Evolutionary conservation across 2,329 filamentous ascomycete species (phyloP), one percentile per base, ranked within the genome.

Genomic region (Aspergillus fructus): DNA sequence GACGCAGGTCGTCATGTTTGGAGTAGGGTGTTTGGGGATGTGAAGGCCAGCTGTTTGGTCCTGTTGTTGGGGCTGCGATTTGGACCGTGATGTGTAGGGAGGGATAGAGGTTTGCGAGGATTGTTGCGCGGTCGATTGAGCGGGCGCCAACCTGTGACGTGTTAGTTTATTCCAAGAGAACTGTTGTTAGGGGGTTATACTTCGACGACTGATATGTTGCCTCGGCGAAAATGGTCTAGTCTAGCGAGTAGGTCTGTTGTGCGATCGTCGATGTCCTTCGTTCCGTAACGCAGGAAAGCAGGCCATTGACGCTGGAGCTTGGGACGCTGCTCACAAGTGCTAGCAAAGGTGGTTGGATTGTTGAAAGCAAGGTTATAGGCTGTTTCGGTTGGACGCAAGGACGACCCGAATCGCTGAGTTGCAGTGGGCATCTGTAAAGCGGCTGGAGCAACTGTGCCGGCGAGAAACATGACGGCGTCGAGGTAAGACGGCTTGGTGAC

Each of bases 391-490:
- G 42, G 27, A 5, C 40, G 46, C 9, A 45, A 12, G 17, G 52
- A 45, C 11, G 24, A 5, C 3, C 41, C 51, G 17, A 45, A 49
- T 3, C 58, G 17, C 73, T 65, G 12, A 49, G 56, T 60, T 73
- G 73, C 7, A 54, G 59, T 17, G 59, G 68, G 53, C 71, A 75
- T 76, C 9, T 74, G 60, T 55, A 78, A 59, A 2, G 76, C 73
- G 4, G 69, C 52, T 0, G 76, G 75, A 5, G 68, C 67, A 1
- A 65, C 71, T 2, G 62, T 67, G 34, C 74, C 68, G 3, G 76
- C 66, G 1, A 79, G 61, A 49, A 79, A 79, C 64, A 75, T 68
- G 30, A 64, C 64, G 0, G 77, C 75, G 55, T 79, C 77, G 1
- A 75, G 65, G 15, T 65, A 67, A 4, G 62, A 68, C 1, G 63